phyloP scores from a whole-genome alignment of 768 basidiomycete genomes.

The Kwoniella sp. region DNA sequence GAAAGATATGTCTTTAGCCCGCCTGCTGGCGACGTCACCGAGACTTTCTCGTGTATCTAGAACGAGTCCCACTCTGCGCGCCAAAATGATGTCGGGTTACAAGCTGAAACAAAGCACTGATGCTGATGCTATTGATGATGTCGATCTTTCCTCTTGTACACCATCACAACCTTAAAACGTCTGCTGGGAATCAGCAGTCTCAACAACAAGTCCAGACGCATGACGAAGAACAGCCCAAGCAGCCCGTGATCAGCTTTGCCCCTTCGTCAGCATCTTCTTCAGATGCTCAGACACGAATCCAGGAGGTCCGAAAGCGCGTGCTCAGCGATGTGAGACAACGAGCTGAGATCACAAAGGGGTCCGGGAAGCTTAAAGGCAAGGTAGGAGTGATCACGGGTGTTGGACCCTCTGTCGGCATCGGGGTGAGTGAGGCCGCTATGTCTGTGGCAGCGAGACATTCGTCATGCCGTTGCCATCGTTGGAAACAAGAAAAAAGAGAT shows the following conservation, averaged over 20 bases:
- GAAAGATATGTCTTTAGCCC: too few species aligned
- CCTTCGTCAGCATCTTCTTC: not conserved
- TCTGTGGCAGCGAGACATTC: too few species aligned
- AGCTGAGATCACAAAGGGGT: slow-evolving; percentile 10
- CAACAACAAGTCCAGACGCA: too few species aligned
- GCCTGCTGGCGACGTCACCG: too few species aligned
- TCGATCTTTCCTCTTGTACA: too few species aligned
- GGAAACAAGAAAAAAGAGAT: too few species aligned
- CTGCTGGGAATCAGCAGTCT: too few species aligned
- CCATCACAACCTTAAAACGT: too few species aligned
- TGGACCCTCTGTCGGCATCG: slow-evolving; percentile 83
- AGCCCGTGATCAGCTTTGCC: slow-evolving; percentile 1
- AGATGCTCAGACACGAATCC: not conserved
- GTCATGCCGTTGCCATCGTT: too few species aligned
- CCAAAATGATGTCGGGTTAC: slow-evolving; percentile 10
- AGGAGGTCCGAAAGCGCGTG: slow-evolving; percentile 19
- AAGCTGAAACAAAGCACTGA: slow-evolving; percentile 28
- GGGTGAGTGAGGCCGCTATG: slow-evolving; percentile 60
- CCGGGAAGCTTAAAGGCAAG: slow-evolving; percentile 68
- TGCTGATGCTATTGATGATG: slow-evolving; percentile 11
- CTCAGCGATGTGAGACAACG: slow-evolving; percentile 24
- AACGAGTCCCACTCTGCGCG: too few species aligned
- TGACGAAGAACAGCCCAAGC: not conserved
- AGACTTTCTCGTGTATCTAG: too few species aligned
- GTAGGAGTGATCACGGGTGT: slow-evolving; percentile 88